A percentile compares a stretch with the other conserved stretches of the same genome.
Evolutionary conservation across 306 rosid species (phyloP).

Genomic region (Phaseolus lunatus): DNA sequence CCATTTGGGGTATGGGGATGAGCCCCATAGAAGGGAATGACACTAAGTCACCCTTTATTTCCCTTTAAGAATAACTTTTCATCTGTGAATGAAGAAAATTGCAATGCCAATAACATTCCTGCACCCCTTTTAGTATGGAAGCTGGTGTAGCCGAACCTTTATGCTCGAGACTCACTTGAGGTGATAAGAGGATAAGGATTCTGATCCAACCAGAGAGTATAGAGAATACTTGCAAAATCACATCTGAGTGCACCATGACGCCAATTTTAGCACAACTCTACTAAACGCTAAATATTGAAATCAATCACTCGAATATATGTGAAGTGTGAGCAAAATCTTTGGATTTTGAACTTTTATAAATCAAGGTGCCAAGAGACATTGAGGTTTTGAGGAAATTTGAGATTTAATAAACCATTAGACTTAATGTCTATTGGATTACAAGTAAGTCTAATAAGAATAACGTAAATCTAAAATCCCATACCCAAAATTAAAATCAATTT

Average conservation of each 20-base stretch:
- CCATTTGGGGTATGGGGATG: neutral
- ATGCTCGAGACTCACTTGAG: neutral
- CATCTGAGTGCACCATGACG: neutral
- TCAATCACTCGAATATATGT: neutral
- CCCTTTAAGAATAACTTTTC: neutral
- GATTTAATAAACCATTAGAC: no score
- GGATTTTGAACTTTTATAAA: neutral
- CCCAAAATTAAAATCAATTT: no score
- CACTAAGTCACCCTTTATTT: constrained; percentile 22
- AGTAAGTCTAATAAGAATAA: no score
- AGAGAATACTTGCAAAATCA: neutral
- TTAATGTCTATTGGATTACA: no score
- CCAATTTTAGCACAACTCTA: neutral
- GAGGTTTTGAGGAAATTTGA: no score
- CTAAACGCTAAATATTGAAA: neutral
- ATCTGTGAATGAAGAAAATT: constrained; percentile 1
- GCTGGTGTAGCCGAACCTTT: neutral
- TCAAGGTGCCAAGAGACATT: no score
- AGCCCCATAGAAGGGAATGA: neutral
- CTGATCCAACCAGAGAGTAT: neutral
- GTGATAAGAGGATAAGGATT: constrained; percentile 5
- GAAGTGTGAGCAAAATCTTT: neutral
- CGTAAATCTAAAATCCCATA: no score
- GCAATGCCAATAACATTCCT: constrained; percentile 17
- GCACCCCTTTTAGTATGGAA: neutral